A percentile compares a stretch with the other conserved stretches of the same genome.
These are phyloP conservation scores for Rhexocercosporidium sp. DNA, from an alignment of 2,329 filamentous ascomycete species.

Conservation along the genomic window DNA sequence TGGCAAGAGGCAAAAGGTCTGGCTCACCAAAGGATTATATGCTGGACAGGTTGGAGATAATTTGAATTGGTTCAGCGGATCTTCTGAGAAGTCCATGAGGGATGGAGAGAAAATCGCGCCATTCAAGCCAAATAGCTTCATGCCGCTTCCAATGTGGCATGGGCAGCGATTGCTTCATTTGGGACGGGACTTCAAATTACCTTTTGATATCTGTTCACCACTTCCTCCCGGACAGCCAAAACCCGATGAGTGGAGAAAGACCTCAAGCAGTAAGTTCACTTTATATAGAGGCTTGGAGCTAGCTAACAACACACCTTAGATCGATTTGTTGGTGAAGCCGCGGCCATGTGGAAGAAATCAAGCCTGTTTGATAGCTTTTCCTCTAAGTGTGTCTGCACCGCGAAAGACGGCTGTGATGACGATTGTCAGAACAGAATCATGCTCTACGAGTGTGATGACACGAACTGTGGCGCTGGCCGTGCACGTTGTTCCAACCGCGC, in stretches of 20 bases:
- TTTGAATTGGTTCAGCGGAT: constrained; percentile 37
- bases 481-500: constrained; percentile 82
- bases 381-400: constrained; percentile 78
- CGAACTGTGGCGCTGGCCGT: constrained; percentile 83
- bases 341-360: constrained; percentile 79
- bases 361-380: constrained; percentile 76
- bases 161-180: constrained; percentile 73
- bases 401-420: constrained; percentile 83
- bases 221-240: constrained; percentile 86
- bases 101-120: constrained; percentile 54
- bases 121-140: constrained; percentile 57
- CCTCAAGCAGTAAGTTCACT: constrained; percentile 78
- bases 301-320: constrained; percentile 55
- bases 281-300: not conserved
- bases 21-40: constrained; percentile 83
- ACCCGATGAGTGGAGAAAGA: constrained; percentile 89
- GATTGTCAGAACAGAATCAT: constrained; percentile 94
- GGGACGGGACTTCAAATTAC: constrained; percentile 84
- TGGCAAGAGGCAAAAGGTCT: constrained; percentile 48
- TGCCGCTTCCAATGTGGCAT: constrained; percentile 81
- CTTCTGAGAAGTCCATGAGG: constrained; percentile 52
- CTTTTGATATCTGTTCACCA: constrained; percentile 88
- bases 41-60: constrained; percentile 69
- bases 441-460: constrained; percentile 94
- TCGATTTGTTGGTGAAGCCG: constrained; percentile 86